phyloP scores from a whole-genome alignment of 805 yeast species.

The Zygoascus tannicola region DNA sequence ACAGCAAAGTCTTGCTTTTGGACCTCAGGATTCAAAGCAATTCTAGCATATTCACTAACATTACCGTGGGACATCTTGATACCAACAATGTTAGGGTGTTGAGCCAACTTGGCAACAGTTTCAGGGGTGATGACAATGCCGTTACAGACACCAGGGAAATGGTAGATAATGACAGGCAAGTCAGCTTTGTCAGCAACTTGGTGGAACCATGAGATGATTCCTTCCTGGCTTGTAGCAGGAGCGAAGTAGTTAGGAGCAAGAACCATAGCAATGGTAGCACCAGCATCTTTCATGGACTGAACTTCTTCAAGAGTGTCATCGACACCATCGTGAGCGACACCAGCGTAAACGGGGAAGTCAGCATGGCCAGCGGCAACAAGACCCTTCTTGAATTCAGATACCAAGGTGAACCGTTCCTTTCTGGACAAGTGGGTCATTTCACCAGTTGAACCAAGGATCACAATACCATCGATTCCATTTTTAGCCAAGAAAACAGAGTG shows the following conservation, averaged over 20 bases:
- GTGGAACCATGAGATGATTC: constrained; percentile 37
- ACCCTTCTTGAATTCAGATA: constrained; percentile 24
- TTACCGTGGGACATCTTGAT: constrained; percentile 45
- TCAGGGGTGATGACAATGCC: constrained; percentile 31
- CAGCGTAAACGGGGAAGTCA: constrained; percentile 38
- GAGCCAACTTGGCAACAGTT: constrained; percentile 35
- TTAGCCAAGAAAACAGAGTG: constrained; percentile 37
- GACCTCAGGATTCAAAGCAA: constrained; percentile 36
- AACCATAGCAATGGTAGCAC: constrained; percentile 25
- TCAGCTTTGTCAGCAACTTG: constrained; percentile 36
- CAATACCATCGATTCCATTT: constrained; percentile 41
- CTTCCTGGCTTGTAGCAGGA: constrained; percentile 36
- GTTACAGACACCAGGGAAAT: constrained; percentile 44
- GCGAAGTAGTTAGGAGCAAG: constrained; percentile 44
- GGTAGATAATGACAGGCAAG: constrained; percentile 38
- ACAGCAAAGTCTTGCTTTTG: constrained; percentile 33
- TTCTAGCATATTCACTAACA: constrained; percentile 37
- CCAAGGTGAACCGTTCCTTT: constrained; percentile 32
- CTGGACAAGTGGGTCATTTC: constrained; percentile 44
- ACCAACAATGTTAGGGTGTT: constrained; percentile 40
- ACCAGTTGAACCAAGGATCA: constrained; percentile 47
- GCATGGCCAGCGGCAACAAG: constrained; percentile 31
- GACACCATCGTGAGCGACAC: constrained; percentile 39
- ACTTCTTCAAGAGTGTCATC: constrained; percentile 35
- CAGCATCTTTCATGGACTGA: constrained; percentile 22